Base-by-base conservation (phyloP, 2,329 filamentous ascomycete genomes). In the Biscogniauxia marginata region DNA sequence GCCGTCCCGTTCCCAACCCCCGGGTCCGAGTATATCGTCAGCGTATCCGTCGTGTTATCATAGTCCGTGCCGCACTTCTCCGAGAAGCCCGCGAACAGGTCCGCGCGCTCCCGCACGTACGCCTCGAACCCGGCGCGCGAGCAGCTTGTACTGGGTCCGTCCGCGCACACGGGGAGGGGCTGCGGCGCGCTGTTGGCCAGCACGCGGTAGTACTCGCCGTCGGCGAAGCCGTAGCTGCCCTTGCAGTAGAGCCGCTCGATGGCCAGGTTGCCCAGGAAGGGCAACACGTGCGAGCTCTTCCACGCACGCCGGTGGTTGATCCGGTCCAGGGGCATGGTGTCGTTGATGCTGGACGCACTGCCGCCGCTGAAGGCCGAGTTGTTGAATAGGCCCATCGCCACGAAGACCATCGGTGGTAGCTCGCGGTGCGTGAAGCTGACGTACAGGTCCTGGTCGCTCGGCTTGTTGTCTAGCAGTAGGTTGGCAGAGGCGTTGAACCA, bases 391-490 rank as follows among this genome's bases (percentile, higher is more conserved):
- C 86, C 86, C 71, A 89, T 78, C 0, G 86, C 85, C 1, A 88
- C 86, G 1, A 85, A 73, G 1, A 88, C 84, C 56, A 84, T 85
- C 1, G 87, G 86, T 1, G 86, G 86, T 2, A 89, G 73, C 68
- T 89, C 86, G 19, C 86, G 82, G 67, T 89, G 86, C 0, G 86
- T 89, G 73, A 89, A 89, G 52, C 83, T 85, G 44, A 89, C 77
- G 65, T 85, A 87, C 7, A 89, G 75, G 54, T 88, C 84, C 65
- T 89, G 79, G 11, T 65, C 66, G 5, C 71, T 67, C 0, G 70
- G 61, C 1, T 68, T 63, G 1, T 71, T 59, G 22, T 63, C 69
- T 52, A 83, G 65, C 8, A 86, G 72, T 0, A 84, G 72, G 8
- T 73, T 65, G 0, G 83, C 76, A 0, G 84, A 85, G 0, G 84